phyloP scores from a whole-genome alignment of 2,329 filamentous ascomycete genomes.

The Apiospora hydei region DNA sequence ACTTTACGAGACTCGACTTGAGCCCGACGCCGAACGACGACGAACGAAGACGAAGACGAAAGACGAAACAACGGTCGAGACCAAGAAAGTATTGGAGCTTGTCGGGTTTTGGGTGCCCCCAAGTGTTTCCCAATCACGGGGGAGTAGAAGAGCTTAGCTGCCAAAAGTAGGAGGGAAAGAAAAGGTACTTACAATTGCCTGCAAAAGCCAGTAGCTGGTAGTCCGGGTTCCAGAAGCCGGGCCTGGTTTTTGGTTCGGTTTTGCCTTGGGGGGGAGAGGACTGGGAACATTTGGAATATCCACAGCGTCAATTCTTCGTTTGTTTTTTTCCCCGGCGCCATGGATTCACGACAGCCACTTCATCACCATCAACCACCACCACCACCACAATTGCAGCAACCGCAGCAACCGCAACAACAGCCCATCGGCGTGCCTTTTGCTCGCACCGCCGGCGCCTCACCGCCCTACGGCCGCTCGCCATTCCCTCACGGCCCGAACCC shows the following conservation, averaged over 20 bases:
- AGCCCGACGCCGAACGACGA: not conserved
- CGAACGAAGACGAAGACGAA: not conserved
- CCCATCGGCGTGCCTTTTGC: slow-evolving; percentile 27
- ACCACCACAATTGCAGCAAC: slow-evolving; percentile 19
- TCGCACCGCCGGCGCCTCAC: slow-evolving; percentile 27
- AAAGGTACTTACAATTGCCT: not conserved
- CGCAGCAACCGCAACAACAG: slow-evolving; percentile 15
- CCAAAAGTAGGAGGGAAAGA: not conserved
- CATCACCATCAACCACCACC: slow-evolving; percentile 23
- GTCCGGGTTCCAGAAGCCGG: slow-evolving; percentile 1
- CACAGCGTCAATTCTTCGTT: slow-evolving; percentile 16
- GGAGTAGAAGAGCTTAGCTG: not conserved
- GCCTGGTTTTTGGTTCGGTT: slow-evolving; percentile 1
- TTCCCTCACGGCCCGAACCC: slow-evolving; percentile 27
- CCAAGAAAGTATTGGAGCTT: slow-evolving; percentile 9
- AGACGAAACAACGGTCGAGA: not conserved
- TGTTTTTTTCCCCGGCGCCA: slow-evolving; percentile 19
- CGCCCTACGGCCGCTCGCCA: slow-evolving; percentile 31
- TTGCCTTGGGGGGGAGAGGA: slow-evolving; percentile 4
- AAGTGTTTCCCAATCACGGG: slow-evolving; percentile 18
- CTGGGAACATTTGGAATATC: slow-evolving; percentile 15
- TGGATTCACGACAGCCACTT: slow-evolving; percentile 28
- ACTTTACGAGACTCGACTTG: not conserved
- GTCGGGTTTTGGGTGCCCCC: slow-evolving; percentile 14
- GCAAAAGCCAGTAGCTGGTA: not conserved